Evolutionary conservation across 768 basidiomycete genomes (phyloP).

Genomic region (Podaxis rugospora): DNA sequence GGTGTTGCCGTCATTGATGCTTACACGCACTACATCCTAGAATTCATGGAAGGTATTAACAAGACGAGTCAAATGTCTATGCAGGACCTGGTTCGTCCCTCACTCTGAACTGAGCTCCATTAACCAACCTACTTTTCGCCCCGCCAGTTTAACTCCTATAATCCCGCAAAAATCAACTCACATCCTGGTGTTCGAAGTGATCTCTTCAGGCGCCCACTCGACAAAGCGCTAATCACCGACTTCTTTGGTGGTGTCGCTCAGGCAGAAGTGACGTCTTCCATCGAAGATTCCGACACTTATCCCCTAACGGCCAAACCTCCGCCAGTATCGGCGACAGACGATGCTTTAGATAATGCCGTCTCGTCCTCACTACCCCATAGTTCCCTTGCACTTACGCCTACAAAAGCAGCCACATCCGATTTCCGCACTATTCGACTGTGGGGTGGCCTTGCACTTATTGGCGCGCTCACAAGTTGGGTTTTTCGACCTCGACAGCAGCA

Average conservation of each 20-base stretch:
- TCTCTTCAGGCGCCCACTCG: constrained; percentile 68
- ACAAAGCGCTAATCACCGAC: constrained; percentile 65
- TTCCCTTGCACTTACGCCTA: not conserved
- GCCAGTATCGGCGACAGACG: not conserved
- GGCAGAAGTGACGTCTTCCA: constrained; percentile 52
- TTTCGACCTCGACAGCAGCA: not conserved
- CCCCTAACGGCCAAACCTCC: not conserved
- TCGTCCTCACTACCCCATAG: not conserved
- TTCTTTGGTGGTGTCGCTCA: constrained; percentile 88
- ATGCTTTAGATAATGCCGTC: not conserved
- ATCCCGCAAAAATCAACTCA: constrained; percentile 71
- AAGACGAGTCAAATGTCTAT: constrained; percentile 82
- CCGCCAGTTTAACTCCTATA: constrained; percentile 76
- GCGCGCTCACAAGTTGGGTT: not conserved
- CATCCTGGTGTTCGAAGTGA: constrained; percentile 87
- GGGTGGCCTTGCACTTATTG: not conserved
- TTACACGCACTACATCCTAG: constrained; percentile 88
- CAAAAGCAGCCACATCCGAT: not conserved
- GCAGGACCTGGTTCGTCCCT: constrained; percentile 67
- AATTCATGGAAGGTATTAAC: constrained; percentile 89
- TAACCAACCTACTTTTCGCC: not conserved
- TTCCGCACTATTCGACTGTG: not conserved
- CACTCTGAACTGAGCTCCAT: not conserved
- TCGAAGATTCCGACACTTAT: not conserved
- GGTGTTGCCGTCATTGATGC: constrained; percentile 95